These are phyloP conservation scores for Clonostachys sp. DNA, from an alignment of 2,329 filamentous ascomycete species.

Conservation along the genomic window DNA sequence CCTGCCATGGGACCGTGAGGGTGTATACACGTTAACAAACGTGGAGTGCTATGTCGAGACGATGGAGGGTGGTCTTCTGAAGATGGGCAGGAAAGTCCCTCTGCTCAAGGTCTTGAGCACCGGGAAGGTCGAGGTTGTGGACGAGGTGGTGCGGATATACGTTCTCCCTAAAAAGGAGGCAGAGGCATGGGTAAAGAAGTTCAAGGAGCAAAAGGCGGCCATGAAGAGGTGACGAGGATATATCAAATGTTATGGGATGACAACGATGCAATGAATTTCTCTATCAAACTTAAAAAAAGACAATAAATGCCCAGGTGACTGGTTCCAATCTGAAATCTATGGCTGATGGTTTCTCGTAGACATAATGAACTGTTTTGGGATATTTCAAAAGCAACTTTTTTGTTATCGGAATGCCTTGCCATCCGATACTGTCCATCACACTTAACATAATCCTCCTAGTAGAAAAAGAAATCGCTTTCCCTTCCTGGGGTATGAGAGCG, in stretches of 20 bases:
- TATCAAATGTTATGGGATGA: conserved; percentile 1
- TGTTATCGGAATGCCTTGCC: no score
- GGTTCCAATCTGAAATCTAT: not conserved
- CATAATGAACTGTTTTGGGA: not conserved
- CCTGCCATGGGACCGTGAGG: conserved; percentile 73
- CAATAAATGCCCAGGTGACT: not conserved
- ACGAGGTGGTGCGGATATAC: conserved; percentile 78
- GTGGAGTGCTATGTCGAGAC: conserved; percentile 95
- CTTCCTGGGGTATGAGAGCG: no score
- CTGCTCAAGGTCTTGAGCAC: conserved; percentile 69
- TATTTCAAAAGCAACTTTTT: not conserved
- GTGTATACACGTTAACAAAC: conserved; percentile 55
- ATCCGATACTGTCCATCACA: no score
- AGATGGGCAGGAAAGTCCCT: conserved; percentile 80
- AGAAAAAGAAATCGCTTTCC: no score
- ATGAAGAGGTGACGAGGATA: conserved; percentile 24
- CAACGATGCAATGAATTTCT: no score
- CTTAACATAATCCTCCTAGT: no score
- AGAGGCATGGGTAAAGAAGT: conserved; percentile 74
- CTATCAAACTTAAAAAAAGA: conserved; percentile 1
- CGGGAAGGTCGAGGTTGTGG: conserved; percentile 81
- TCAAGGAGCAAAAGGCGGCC: conserved; percentile 68
- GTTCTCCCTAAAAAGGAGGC: conserved; percentile 71
- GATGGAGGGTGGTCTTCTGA: conserved; percentile 70
- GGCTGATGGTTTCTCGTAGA: not conserved